Conservation (phyloP, 345 rosid genomes). For the Lepidium sativum region DNA sequence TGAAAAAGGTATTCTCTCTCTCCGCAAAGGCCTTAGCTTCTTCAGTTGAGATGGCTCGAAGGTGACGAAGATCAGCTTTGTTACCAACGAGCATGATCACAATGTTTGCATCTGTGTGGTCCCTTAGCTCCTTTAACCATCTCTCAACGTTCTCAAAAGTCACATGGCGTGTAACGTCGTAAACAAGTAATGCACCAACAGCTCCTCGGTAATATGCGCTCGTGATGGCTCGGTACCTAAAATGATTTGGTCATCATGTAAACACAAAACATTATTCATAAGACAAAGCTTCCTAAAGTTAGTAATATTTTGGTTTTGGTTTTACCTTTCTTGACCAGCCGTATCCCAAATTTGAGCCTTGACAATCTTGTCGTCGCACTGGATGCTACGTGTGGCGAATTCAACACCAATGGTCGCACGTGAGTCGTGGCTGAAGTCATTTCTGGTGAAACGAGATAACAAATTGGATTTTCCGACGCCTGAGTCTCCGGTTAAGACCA, state of each 20-base stretch:
- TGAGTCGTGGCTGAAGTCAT: slow-evolving; percentile 82
- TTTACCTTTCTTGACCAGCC: slow-evolving; percentile 86
- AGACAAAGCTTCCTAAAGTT: not conserved
- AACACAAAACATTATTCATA: not conserved
- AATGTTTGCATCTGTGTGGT: slow-evolving; percentile 74
- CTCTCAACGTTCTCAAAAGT: slow-evolving; percentile 84
- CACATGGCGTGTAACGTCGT: slow-evolving; percentile 77
- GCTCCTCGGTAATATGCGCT: slow-evolving; percentile 92
- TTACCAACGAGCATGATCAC: slow-evolving; percentile 91
- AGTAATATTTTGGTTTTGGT: not conserved
- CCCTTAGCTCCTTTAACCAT: slow-evolving; percentile 86
- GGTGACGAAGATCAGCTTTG: slow-evolving; percentile 85
- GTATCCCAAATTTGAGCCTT: slow-evolving; percentile 98
- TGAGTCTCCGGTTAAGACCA: slow-evolving; percentile 82
- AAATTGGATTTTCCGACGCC: slow-evolving; percentile 88
- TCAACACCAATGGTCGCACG: slow-evolving; percentile 91
- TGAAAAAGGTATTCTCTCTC: slow-evolving; percentile 62
- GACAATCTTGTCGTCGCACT: slow-evolving; percentile 71
- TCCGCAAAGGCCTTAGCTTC: slow-evolving; percentile 64
- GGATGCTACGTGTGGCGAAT: slow-evolving; percentile 78
- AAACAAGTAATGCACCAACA: slow-evolving; percentile 74
- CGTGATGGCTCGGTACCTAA: slow-evolving; percentile 75
- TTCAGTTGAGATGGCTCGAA: slow-evolving; percentile 65
- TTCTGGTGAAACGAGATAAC: slow-evolving; percentile 64
- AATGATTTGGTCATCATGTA: not conserved